Percentiles rank a stretch among this genome's conserved stretches.
phyloP scores from a whole-genome alignment of 257 asterid genomes.

The Capsicum rhomboideum region DNA sequence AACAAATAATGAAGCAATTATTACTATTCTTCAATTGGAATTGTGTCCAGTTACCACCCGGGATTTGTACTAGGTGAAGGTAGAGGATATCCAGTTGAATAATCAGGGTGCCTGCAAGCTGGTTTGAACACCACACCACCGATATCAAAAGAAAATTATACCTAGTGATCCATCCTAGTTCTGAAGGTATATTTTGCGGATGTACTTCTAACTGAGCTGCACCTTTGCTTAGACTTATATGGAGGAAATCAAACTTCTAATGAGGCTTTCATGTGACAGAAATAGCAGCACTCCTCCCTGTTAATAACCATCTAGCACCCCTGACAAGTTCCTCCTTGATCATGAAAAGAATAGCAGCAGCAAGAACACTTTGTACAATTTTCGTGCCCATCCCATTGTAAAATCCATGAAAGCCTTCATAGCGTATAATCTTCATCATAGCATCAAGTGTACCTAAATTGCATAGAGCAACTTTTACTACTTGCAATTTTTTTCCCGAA shows the following conservation, averaged over 20 bases:
- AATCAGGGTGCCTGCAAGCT: not conserved
- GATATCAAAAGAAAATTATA: not conserved
- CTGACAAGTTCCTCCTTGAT: constrained; percentile 90
- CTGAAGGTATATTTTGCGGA: not conserved
- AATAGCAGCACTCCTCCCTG: constrained; percentile 21
- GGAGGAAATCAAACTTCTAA: constrained; percentile 1
- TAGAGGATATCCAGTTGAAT: not conserved
- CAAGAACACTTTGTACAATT: constrained; percentile 90
- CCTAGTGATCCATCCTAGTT: not conserved
- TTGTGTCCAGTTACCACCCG: not conserved
- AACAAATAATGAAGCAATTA: not conserved
- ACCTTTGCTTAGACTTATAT: not conserved
- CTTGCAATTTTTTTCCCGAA: not conserved
- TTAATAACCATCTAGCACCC: constrained; percentile 76
- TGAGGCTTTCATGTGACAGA: constrained; percentile 19
- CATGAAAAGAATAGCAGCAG: constrained; percentile 96
- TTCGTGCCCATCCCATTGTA: constrained; percentile 95
- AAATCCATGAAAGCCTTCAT: constrained; percentile 77
- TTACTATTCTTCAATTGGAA: not conserved
- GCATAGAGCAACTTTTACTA: not conserved
- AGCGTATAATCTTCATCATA: constrained; percentile 66
- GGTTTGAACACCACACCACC: not conserved
- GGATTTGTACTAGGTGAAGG: not conserved
- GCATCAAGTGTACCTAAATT: constrained; percentile 84
- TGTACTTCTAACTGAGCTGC: not conserved